A percentile compares a stretch with the other conserved stretches of the same genome.
phyloP scores from a whole-genome alignment of 768 basidiomycete genomes.

The Crepidotus variabilis region DNA sequence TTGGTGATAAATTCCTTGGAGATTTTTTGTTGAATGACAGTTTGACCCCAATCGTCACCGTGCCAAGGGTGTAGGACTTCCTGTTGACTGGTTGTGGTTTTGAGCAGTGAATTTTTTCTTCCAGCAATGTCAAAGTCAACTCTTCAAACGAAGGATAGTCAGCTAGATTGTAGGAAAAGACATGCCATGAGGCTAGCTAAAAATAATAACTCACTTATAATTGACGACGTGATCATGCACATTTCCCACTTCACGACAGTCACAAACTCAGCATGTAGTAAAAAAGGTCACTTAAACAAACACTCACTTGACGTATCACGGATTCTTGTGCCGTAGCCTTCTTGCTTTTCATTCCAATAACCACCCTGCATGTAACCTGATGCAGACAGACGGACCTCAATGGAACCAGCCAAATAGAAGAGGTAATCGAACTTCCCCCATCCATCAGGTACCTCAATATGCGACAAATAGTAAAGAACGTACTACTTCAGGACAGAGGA shows the following conservation, averaged over 20 bases:
- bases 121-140: conserved; percentile 67
- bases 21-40: conserved; percentile 52
- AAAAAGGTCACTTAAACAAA: neutral
- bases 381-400: conserved; percentile 65
- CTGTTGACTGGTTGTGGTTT: conserved; percentile 47
- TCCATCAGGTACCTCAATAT: neutral
- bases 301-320: conserved; percentile 50
- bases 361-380: conserved; percentile 69
- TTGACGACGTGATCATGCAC: conserved; percentile 69
- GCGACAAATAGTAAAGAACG: neutral
- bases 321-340: conserved; percentile 51
- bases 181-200: too few relatives aligned
- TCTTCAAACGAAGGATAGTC: conserved; percentile 19
- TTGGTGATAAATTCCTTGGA: conserved; percentile 42
- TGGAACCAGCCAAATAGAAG: conserved; percentile 62
- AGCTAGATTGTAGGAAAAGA: too few relatives aligned
- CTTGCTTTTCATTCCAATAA: conserved; percentile 49
- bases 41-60: conserved; percentile 56
- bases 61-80: conserved; percentile 51
- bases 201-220: conserved; percentile 37
- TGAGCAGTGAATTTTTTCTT: conserved; percentile 51
- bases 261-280: too few relatives aligned
- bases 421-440: conserved; percentile 56
- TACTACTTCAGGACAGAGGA: conserved; percentile 23
- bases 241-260: conserved; percentile 46